Conservation (phyloP, 1,284 basidiomycete species). For the Cryptococcus floricola region DNA sequence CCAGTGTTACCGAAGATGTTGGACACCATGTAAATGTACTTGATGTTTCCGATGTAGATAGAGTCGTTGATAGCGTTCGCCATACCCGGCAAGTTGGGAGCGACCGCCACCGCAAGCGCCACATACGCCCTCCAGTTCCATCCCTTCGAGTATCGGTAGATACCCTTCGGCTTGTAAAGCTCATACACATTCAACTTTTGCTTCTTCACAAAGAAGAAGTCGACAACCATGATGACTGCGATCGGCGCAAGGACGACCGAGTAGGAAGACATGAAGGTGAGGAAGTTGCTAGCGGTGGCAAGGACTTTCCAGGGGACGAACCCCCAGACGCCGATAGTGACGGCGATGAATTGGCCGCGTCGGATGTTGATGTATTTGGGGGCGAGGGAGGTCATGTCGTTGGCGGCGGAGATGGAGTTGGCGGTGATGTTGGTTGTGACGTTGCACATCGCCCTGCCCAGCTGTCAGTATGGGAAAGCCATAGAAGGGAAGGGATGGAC, state of each 20-base stretch:
- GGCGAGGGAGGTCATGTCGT: conserved; percentile 62
- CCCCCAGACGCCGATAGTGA: conserved; percentile 65
- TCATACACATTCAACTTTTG: conserved; percentile 36
- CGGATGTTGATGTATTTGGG: conserved; percentile 65
- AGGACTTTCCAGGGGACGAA: conserved; percentile 44
- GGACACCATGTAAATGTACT: conserved; percentile 49
- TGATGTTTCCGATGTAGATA: conserved; percentile 60
- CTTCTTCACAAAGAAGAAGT: conserved; percentile 37
- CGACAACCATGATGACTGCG: conserved; percentile 34
- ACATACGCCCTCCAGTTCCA: conserved; percentile 64
- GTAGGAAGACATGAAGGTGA: conserved; percentile 43
- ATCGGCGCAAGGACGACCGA: conserved; percentile 43
- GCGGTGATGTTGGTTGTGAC: conserved; percentile 65
- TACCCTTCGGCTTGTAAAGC: conserved; percentile 33
- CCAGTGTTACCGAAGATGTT: conserved; percentile 24
- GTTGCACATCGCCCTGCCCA: conserved; percentile 54
- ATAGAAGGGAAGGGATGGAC: too few relatives aligned
- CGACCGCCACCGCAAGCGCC: conserved; percentile 60
- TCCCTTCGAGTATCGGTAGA: conserved; percentile 48
- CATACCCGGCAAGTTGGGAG: conserved; percentile 69
- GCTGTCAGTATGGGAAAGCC: too few relatives aligned
- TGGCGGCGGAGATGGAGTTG: conserved; percentile 69
- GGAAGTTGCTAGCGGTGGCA: conserved; percentile 29
- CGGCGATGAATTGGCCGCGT: conserved; percentile 68
- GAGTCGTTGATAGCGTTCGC: conserved; percentile 43